Conservation (phyloP, 441 rosid genomes). For the Eruca vesicaria region DNA sequence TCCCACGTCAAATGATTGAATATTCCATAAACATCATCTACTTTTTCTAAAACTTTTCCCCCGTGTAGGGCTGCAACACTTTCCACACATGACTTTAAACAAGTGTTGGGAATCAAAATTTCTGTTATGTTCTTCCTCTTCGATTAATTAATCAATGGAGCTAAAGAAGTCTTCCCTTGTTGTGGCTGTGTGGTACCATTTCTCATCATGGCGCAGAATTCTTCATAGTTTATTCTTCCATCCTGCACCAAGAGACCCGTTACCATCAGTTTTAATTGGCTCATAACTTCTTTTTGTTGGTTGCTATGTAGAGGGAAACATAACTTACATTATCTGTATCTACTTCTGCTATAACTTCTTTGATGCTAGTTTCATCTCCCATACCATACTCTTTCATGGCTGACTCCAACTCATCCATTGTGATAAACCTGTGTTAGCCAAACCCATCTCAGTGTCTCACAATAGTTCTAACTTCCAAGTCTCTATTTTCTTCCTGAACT, state of each 20-base stretch:
- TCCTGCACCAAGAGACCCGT: slow-evolving; percentile 41
- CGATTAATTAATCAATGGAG: background rate
- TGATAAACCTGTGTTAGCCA: slow-evolving; percentile 36
- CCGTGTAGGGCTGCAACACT: background rate
- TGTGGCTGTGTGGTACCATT: slow-evolving; percentile 46
- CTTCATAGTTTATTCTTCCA: slow-evolving; percentile 83
- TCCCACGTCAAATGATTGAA: too few species aligned
- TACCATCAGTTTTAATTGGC: background rate
- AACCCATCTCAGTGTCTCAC: background rate
- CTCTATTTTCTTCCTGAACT: slow-evolving; percentile 29
- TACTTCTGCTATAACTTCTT: slow-evolving; percentile 47
- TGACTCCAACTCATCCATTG: slow-evolving; percentile 72
- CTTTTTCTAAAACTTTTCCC: too few species aligned
- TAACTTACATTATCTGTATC: slow-evolving; percentile 21
- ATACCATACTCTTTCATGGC: slow-evolving; percentile 87
- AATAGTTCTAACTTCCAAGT: background rate
- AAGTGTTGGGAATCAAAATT: background rate
- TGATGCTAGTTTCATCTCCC: slow-evolving; percentile 76
- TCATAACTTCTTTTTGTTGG: background rate
- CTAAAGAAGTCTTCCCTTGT: slow-evolving; percentile 16
- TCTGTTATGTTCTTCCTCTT: background rate
- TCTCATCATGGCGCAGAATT: slow-evolving; percentile 89
- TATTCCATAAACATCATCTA: too few species aligned
- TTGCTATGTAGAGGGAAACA: background rate
- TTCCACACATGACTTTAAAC: background rate